Evolutionary conservation across 208 protist species (phyloP), one percentile per base, ranked within the genome.

Genomic region (Trypanosoma grayi): DNA sequence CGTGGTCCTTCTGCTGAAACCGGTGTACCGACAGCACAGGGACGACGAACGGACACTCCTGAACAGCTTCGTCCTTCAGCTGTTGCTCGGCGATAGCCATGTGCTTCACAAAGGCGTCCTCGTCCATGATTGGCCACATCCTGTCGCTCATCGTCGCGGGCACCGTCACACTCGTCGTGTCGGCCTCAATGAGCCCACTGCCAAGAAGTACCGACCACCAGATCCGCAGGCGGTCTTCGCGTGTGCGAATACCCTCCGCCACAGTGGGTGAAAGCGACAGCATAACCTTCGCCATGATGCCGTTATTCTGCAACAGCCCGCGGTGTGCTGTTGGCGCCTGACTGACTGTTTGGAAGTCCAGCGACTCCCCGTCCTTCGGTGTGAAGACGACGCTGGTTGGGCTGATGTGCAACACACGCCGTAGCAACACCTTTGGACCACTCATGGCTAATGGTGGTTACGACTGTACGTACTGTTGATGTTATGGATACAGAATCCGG

Each of bases 311-410:
- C 28, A 93, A 50, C 20, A 77, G 58, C 0, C 64, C 60, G 16
- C 86, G 76, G 56, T 93, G 86, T 33, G 76, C 52, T 1, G 74
- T 70, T 25, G 86, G 86, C 4, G 67, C 70, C 6, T 50, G 72
- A 66, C 72, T 82, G 8, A 93, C 40, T 1, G 83, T 90, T 43
- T 64, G 55, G 46, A 90, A 76, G 56, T 89, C 78, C 1, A 93
- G 47, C 18, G 59, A 39, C 44, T 71, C 56, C 27, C 61, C 64
- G 1, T 77, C 57, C 0, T 58, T 25, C 0, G 80, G 73, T 5
- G 58, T 36, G 16, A 93, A 77, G 31, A 87, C 82, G 10, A 93
- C 71, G 56, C 79, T 85, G 13, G 62, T 75, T 7, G 60, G 46
- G 16, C 67, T 86, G 30, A 89, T 73, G 46, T 76, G 73, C 28